A percentile compares a stretch with the other conserved stretches of the same genome.
phyloP scores from a whole-genome alignment of 441 rosid genomes.

The Omphalea diandra region DNA sequence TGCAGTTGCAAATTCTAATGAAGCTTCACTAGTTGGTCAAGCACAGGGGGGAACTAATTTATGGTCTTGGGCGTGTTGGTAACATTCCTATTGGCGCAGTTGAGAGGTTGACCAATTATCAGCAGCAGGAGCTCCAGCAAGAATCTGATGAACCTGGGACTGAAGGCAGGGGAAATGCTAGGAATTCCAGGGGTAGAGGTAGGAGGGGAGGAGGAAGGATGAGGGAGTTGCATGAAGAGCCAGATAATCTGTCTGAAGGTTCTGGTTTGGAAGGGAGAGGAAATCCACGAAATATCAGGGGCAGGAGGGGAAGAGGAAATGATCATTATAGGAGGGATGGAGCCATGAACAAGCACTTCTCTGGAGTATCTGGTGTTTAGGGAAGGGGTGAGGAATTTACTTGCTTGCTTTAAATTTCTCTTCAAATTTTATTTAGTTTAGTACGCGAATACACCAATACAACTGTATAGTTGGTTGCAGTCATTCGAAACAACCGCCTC shows the following conservation, averaged over 20 bases:
- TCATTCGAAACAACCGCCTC: background rate
- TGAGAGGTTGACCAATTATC: slow-evolving; percentile 54
- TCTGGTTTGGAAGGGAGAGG: slow-evolving; percentile 41
- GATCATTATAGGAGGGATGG: slow-evolving; percentile 61
- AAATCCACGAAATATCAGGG: slow-evolving; percentile 36
- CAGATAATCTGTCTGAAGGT: slow-evolving; percentile 31
- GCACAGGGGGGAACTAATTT: slow-evolving; percentile 61
- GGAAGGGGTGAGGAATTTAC: too few species aligned
- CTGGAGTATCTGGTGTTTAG: slow-evolving; percentile 67
- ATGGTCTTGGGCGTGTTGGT: slow-evolving; percentile 93
- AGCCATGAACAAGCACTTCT: slow-evolving; percentile 72
- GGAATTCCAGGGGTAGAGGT: slow-evolving; percentile 48
- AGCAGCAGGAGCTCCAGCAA: slow-evolving; percentile 37
- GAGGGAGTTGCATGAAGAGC: slow-evolving; percentile 30
- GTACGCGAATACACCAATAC: too few species aligned
- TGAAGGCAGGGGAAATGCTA: slow-evolving; percentile 40
- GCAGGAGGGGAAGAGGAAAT: slow-evolving; percentile 75
- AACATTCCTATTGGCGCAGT: slow-evolving; percentile 78
- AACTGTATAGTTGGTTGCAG: slow-evolving; percentile 3
- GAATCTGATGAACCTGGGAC: slow-evolving; percentile 30
- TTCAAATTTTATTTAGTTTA: too few species aligned
- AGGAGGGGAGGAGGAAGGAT: slow-evolving; percentile 57
- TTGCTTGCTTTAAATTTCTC: too few species aligned
- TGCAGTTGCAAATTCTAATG: slow-evolving; percentile 74
- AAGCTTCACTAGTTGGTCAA: slow-evolving; percentile 62